Percentiles rank a stretch among this genome's conserved stretches.
phyloP scores from a whole-genome alignment of 768 basidiomycete genomes.

The Fomitopsis serialis region DNA sequence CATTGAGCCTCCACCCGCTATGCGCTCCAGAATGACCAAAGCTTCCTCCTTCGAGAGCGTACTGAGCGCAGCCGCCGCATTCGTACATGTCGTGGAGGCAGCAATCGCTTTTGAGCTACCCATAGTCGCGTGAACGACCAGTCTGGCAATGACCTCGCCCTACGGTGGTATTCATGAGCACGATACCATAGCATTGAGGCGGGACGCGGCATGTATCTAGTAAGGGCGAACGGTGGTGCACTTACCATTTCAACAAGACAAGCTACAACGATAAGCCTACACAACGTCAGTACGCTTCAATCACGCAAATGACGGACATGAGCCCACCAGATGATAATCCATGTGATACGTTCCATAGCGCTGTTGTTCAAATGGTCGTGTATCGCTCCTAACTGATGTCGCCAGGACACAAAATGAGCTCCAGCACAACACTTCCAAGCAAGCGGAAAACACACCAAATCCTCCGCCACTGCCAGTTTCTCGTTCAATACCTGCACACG shows the following conservation, averaged over 20 bases:
- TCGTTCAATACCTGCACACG: constrained; percentile 86
- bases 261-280: constrained; percentile 84
- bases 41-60: constrained; percentile 4
- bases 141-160: constrained; percentile 81
- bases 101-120: constrained; percentile 1
- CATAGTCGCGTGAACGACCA: constrained; percentile 60
- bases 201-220: neutral
- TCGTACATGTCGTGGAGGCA: neutral
- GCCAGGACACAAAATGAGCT: neutral
- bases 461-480: constrained; percentile 80
- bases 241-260: constrained; percentile 82
- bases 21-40: neutral
- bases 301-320: constrained; percentile 38
- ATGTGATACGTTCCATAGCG: constrained; percentile 88
- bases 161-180: constrained; percentile 18
- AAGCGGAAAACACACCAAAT: constrained; percentile 57
- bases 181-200: neutral
- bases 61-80: neutral
- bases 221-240: constrained; percentile 4
- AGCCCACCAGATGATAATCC: constrained; percentile 61
- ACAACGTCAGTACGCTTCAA: neutral
- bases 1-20: neutral
- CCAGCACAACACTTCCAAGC: neutral
- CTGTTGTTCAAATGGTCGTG: constrained; percentile 89
- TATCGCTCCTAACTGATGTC: constrained; percentile 72